Evolutionary conservation across 306 rosid genomes (phyloP).

Genomic region (Inga oerstediana): DNA sequence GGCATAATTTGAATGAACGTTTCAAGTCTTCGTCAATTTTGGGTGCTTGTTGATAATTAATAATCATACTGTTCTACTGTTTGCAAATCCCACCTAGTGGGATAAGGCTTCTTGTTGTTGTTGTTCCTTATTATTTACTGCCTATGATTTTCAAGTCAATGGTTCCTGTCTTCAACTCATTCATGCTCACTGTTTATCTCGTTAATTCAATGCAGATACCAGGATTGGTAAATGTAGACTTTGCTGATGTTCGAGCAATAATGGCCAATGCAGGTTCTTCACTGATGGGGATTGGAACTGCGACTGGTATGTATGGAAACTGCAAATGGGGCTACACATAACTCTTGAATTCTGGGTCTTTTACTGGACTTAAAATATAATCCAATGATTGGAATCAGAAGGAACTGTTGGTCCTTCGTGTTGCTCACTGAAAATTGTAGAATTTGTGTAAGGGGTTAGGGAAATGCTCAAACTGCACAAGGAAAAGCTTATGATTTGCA

Average conservation of each 20-base stretch:
- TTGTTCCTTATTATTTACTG: neutral
- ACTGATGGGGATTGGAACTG: constrained; percentile 94
- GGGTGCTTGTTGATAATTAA: constrained; percentile 5
- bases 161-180: constrained; percentile 10
- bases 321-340: constrained; percentile 8
- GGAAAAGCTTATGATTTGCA: neutral
- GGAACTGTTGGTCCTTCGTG: constrained; percentile 23
- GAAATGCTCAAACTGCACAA: constrained; percentile 24
- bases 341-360: neutral
- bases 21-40: neutral
- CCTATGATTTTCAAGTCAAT: constrained; percentile 18
- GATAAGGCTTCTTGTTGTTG: too few species aligned
- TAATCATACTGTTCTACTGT: neutral
- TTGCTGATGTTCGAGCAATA: constrained; percentile 95
- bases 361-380: constrained; percentile 19
- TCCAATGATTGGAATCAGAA: constrained; percentile 5
- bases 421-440: constrained; percentile 25
- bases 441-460: constrained; percentile 17
- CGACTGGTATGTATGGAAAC: constrained; percentile 60
- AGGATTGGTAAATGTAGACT: constrained; percentile 90
- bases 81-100: neutral
- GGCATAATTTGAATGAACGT: neutral
- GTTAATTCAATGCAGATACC: constrained; percentile 71
- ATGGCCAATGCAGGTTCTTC: constrained; percentile 98
- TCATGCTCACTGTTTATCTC: constrained; percentile 25